Evolutionary conservation across 2,329 filamentous ascomycete species (phyloP).

Genomic region (Fusarium lateritium): DNA sequence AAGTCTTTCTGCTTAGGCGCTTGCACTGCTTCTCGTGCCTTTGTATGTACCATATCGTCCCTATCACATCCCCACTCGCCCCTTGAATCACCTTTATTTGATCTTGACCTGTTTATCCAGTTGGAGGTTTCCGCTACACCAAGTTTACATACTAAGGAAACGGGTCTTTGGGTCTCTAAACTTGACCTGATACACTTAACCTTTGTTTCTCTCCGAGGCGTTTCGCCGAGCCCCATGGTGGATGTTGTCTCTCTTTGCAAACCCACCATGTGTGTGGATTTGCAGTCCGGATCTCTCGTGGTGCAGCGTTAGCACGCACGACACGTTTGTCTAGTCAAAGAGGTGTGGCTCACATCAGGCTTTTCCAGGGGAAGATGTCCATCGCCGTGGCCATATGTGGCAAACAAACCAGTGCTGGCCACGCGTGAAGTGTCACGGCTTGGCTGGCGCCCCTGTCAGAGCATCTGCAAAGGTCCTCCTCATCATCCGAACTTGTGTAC

Average conservation of each 20-base stretch:
- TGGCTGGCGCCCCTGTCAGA: slow-evolving; percentile 34
- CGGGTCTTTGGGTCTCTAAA: slow-evolving; percentile 16
- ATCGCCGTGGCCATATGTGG: slow-evolving; percentile 14
- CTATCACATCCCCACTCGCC: slow-evolving; percentile 38
- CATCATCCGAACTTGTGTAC: slow-evolving; percentile 38
- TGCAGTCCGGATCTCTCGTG: slow-evolving; percentile 18
- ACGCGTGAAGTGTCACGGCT: slow-evolving; percentile 22
- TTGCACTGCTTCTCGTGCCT: slow-evolving; percentile 18
- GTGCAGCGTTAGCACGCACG: slow-evolving; percentile 29
- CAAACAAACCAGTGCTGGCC: slow-evolving; percentile 28
- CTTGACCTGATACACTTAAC: slow-evolving; percentile 29
- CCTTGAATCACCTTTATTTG: slow-evolving; percentile 38
- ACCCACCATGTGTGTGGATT: slow-evolving; percentile 23
- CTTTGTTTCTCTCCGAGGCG: slow-evolving; percentile 15
- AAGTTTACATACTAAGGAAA: slow-evolving; percentile 7
- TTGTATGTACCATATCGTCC: slow-evolving; percentile 15
- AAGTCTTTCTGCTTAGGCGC: slow-evolving; percentile 11
- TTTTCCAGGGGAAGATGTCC: slow-evolving; percentile 6
- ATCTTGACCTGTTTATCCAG: slow-evolving; percentile 12
- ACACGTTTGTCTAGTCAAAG: slow-evolving; percentile 15
- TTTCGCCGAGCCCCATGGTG: slow-evolving; percentile 26
- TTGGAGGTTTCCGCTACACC: slow-evolving; percentile 1
- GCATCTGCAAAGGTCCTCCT: slow-evolving; percentile 38
- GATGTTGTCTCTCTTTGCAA: slow-evolving; percentile 11
- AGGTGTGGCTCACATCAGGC: slow-evolving; percentile 23